Conservation (phyloP, 768 basidiomycete species). For the Lyophyllum semitale region DNA sequence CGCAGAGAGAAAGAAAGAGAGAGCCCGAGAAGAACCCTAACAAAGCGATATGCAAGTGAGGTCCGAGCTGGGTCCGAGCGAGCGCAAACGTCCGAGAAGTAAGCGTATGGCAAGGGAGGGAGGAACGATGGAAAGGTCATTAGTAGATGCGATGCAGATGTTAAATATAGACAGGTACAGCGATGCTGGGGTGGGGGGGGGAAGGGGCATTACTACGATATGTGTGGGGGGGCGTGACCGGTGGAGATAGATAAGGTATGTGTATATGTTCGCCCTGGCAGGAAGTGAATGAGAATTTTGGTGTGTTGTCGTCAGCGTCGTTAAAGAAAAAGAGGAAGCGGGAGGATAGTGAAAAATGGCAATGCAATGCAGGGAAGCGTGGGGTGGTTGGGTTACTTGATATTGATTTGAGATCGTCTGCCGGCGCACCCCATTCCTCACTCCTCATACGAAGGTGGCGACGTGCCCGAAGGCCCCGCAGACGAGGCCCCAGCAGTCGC, state of each 20-base stretch:
- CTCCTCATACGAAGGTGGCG: conserved; percentile 18
- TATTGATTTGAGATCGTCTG: background rate
- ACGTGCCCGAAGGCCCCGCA: background rate
- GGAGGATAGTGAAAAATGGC: background rate
- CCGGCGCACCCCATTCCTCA: background rate
- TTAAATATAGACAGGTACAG: background rate
- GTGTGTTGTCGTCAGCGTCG: background rate
- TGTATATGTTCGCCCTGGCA: background rate
- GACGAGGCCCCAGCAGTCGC: conserved; percentile 1
- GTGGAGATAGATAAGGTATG: background rate
- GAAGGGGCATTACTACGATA: background rate
- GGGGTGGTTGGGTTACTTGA: background rate
- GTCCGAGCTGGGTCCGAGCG: background rate
- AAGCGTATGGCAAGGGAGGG: background rate
- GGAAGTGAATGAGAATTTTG: background rate
- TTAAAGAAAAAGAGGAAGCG: background rate
- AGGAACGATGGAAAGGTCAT: background rate
- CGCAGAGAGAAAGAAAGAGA: background rate
- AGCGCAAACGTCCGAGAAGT: background rate
- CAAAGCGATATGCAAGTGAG: background rate
- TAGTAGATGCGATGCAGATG: background rate
- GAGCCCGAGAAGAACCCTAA: background rate
- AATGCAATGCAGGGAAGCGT: background rate
- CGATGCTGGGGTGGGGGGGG: background rate
- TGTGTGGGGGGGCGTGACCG: background rate